These are phyloP conservation scores for Waltiozyma sp. DNA, from an alignment of 1,139 yeast species.

Conservation along the genomic window DNA sequence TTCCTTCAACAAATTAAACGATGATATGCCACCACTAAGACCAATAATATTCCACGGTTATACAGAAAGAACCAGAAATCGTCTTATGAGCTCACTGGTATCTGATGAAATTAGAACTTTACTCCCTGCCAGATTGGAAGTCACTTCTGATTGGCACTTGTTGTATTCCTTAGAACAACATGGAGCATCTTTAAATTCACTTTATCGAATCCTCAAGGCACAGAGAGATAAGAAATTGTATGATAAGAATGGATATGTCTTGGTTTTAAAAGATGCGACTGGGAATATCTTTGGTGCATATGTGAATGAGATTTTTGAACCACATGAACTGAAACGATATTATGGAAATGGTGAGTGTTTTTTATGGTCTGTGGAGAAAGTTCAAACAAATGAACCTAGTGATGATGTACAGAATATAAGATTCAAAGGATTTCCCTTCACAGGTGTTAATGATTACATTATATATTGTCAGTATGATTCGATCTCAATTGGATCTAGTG, in stretches of 20 bases:
- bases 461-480: slow-evolving; percentile 73
- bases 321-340: slow-evolving; percentile 61
- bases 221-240: slow-evolving; percentile 16
- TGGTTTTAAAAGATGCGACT: slow-evolving; percentile 53
- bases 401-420: slow-evolving; percentile 23
- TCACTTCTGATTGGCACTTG: slow-evolving; percentile 67
- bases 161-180: slow-evolving; percentile 81
- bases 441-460: slow-evolving; percentile 80
- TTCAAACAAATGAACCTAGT: slow-evolving; percentile 9
- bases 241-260: slow-evolving; percentile 48
- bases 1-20: background rate
- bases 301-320: slow-evolving; percentile 61
- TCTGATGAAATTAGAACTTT: slow-evolving; percentile 66
- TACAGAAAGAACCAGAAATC: slow-evolving; percentile 40
- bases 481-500: slow-evolving; percentile 84
- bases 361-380: slow-evolving; percentile 49
- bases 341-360: slow-evolving; percentile 95
- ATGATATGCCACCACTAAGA: slow-evolving; percentile 28
- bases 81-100: slow-evolving; percentile 44
- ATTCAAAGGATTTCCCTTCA: slow-evolving; percentile 77
- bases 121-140: slow-evolving; percentile 68
- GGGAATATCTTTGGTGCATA: slow-evolving; percentile 75
- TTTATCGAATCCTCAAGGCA: slow-evolving; percentile 37
- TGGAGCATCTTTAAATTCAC: slow-evolving; percentile 77
- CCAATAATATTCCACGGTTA: slow-evolving; percentile 48